Base-by-base conservation (phyloP, 2,329 filamentous ascomycete genomes). In the Aspergillus pseudotamarii region DNA sequence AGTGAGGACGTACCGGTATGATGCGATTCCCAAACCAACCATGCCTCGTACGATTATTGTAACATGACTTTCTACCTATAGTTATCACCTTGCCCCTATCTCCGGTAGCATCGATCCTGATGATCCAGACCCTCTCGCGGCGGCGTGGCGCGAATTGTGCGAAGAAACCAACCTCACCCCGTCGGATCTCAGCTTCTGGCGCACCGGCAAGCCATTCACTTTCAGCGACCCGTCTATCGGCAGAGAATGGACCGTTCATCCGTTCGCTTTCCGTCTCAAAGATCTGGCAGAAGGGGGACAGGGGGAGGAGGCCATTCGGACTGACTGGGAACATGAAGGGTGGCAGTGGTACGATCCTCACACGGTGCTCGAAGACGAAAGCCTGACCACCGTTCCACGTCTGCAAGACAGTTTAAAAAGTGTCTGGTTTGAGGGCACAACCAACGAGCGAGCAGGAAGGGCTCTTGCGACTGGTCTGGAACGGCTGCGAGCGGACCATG, bases 281-380 rank as follows among this genome's bases (percentile, higher is more conserved):
- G 67, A 78, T 9, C 65, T 73, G 6, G 58, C 68, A 0, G 66
- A 67, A 34, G 82, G 84, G 60, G 71, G 79, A 12, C 46, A 19
- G 23, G 78, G 30, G 12, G 51, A 26, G 19, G 50, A 9, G 16
- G 30, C 77, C 6, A 86, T 91, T 60, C 71, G 73, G 2, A 81
- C 86, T 32, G 85, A 90, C 71, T 88, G 85, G 85, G 88, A 91
- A 73, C 87, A 90, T 67, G 82, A 86, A 2, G 79, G 74, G 0
- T 88, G 83, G 78, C 76, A 79, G 30, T 90, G 88, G 85, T 83
- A 85, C 66, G 79, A 85, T 57, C 86, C 87, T 0, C 71, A 81
- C 1, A 71, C 79, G 3, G 78, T 89, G 11, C 75, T 79, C 21
- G 82, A 84, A 16, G 74, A 82, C 0, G 79, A 81, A 0, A 69